Base-by-base conservation (phyloP, 2,329 filamentous ascomycete genomes). In the Aspergillus sp. region DNA sequence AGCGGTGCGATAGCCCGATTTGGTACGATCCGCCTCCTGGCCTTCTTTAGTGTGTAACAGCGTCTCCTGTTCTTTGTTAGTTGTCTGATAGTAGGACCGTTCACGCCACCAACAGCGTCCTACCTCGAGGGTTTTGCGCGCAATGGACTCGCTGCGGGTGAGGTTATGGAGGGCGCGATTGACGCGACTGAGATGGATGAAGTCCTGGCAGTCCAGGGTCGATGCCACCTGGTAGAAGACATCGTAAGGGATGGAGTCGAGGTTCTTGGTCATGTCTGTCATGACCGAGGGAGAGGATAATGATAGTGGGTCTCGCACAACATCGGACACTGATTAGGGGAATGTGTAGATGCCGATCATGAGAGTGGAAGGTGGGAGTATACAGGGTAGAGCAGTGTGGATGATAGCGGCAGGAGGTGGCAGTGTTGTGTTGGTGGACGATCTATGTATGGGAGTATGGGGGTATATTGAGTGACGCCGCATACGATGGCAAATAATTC, bases 231-330 rank as follows among this genome's bases (percentile, higher is more conserved):
- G 77, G 46, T 81, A 81, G 23, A 88, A 70, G n/a, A 89, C 74
- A 68, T 89, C 87, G 63, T 82, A 85, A 0, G 87, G 86, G 11
- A 89, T 68, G 25, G 63, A 58, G 53, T 78, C 73, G 41, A 81
- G 64, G 48, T 60, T 65, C 53, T 50, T 59, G 54, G 55, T 56
- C 50, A 54, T 56, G 41, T 54, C 48, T 48, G 43, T 49, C 58
- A 63, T 64, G 56, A 58, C 62, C 58, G 56, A 50, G 36, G 44
- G 14, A 46, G 41, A 16, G 47, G 40, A 47, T 23, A 14, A 45
- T 44, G 32, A 48, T 17, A 10, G 46, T 44, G 6, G 41, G 46
- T 46, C 38, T 50, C 21, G 25, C 13, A 45, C 42, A 44, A 17
- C 48, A 50, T 40, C 36, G 7, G 36, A 9, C 7, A 16, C 5